Evolutionary conservation across 148 eudicot species (phyloP), one percentile per base, ranked within the genome.

Genomic region (Rhododendron ovatum): DNA sequence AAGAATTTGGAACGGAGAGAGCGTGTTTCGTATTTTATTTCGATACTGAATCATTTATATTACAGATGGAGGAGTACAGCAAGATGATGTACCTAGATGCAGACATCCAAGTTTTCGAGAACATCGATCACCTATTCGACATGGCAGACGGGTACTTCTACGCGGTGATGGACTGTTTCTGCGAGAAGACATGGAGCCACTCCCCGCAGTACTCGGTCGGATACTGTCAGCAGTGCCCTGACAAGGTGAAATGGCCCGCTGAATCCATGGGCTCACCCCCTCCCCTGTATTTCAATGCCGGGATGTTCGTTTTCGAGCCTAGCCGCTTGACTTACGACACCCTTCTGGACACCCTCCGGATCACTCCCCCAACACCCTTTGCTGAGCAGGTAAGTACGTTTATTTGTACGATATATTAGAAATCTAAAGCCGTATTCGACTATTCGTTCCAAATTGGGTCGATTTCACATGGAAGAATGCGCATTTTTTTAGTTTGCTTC

Each of bases 111-210:
- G 90, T 88, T 2, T 88, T 74, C 35, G 88, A 88, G 0, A 88
- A 80, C 88, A 86, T 88, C 43, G 90, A 88, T 41, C 90, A 88
- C n/a, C 90, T 88, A 24, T 80, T 88, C 22, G 90, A 88, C 86
- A 73, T 65, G 55, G 78, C 90, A 1, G 81, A 86, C 22, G 90
- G 90, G 11, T 74, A 83, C 71, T 88, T 88, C 39, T 88, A 88
- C 17, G 90, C 88, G 1, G 90, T 88, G 10, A 88, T 83, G 90
- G 90, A 88, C 69, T 88, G 90, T 53, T 88, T 88, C 82, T 88
- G 90, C 51, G 90, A 88, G 86, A 83, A 88, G 85, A 88, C 90
- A 48, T 88, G 90, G 90, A 86, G 86, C 84, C 88, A 86, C 82
- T 73, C 90, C 20, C 86, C 86, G 3, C 90, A 88, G 80, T 88